Conservation (phyloP, 441 rosid species). For the Croton setiger region DNA sequence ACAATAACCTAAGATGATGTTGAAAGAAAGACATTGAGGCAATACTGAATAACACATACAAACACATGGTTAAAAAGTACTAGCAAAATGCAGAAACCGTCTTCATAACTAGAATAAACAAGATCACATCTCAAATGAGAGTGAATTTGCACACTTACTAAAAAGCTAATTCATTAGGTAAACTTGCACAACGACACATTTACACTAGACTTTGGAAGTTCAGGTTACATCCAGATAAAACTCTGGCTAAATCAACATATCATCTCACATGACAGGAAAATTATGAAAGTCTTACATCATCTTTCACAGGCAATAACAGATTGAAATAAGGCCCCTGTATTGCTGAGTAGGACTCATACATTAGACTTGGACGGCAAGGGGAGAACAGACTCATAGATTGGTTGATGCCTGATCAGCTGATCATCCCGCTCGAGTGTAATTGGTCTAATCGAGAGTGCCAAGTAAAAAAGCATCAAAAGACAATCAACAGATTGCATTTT, state of each 20-base stretch:
- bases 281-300: neutral
- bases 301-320: neutral
- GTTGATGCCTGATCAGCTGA: neutral
- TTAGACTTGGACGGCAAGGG: too few species aligned
- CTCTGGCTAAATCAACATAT: neutral
- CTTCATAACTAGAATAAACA: neutral
- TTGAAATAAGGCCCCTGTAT: neutral
- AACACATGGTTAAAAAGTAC: neutral
- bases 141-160: neutral
- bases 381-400: constrained; percentile 2
- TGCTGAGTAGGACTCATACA: neutral
- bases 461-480: constrained; percentile 8
- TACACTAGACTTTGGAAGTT: neutral
- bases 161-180: neutral
- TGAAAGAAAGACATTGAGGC: constrained; percentile 6
- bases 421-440: neutral
- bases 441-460: neutral
- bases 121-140: neutral
- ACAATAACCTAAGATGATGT: constrained; percentile 48
- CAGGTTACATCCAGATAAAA: neutral
- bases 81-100: constrained; percentile 11
- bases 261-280: neutral
- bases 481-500: neutral
- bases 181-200: neutral
- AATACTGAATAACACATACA: constrained; percentile 4